These are phyloP conservation scores for Cryptococcus amylolentus DNA, from an alignment of 1,284 basidiomycete genomes.

Conservation along the genomic window DNA sequence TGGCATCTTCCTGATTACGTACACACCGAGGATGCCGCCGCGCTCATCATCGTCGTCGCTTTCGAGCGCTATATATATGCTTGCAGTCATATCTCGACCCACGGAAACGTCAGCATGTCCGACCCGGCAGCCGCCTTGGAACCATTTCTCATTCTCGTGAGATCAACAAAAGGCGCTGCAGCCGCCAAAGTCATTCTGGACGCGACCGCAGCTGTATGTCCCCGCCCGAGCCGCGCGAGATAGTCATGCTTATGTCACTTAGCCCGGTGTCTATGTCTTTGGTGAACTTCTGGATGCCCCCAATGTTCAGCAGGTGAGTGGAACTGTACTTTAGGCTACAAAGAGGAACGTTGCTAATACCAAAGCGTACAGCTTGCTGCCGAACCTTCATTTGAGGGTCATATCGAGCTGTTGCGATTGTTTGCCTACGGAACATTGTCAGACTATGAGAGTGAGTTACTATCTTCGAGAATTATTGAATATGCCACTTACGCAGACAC, in stretches of 20 bases:
- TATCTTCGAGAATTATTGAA: background rate
- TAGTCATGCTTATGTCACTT: constrained; percentile 11
- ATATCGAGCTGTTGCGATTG: constrained; percentile 66
- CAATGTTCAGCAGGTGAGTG: constrained; percentile 72
- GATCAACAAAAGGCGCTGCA: constrained; percentile 82
- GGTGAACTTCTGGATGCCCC: constrained; percentile 76
- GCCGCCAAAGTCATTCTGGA: constrained; percentile 83
- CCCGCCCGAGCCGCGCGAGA: background rate
- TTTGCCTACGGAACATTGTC: constrained; percentile 84
- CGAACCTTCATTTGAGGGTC: constrained; percentile 61
- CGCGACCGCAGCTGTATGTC: constrained; percentile 66
- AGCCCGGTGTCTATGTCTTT: constrained; percentile 83
- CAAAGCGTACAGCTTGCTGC: constrained; percentile 57
- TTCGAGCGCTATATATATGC: background rate
- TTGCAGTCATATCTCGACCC: background rate
- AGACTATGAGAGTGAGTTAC: constrained; percentile 61
- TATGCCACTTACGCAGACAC: constrained; percentile 10
- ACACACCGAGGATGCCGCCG: too few relatives aligned
- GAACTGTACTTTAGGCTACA: background rate
- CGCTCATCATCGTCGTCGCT: background rate
- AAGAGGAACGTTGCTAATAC: background rate
- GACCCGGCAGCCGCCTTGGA: constrained; percentile 55
- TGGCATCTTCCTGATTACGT: too few relatives aligned
- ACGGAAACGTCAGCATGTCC: constrained; percentile 18
- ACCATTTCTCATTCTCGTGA: constrained; percentile 83